Conservation (phyloP, 768 basidiomycete genomes). For the Kwoniella dejecticola region DNA sequence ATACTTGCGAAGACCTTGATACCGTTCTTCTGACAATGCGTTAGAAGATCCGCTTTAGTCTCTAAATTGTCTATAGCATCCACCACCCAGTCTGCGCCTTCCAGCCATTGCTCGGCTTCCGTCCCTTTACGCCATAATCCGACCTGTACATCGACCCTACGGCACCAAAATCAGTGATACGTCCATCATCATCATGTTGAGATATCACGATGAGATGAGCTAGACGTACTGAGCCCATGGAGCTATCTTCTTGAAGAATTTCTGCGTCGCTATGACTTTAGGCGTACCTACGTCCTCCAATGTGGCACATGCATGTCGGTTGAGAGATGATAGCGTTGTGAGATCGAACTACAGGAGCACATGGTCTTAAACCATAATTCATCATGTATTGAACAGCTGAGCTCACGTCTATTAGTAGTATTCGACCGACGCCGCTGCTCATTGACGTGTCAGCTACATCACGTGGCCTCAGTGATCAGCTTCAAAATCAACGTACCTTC, state of each 20-base stretch:
- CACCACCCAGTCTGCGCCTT: conserved; percentile 93
- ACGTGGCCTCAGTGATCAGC: too few species aligned
- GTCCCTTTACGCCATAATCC: conserved; percentile 79
- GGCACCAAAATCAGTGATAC: background rate
- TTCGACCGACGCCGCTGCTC: conserved; percentile 51
- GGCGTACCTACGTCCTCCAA: conserved; percentile 90
- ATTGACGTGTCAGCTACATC: conserved; percentile 5
- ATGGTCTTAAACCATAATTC: background rate
- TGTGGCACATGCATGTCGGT: conserved; percentile 87
- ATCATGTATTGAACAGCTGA: background rate
- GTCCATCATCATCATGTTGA: background rate
- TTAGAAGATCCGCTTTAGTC: conserved; percentile 90
- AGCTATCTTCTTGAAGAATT: conserved; percentile 67
- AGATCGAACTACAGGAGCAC: conserved; percentile 78
- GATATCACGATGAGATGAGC: background rate
- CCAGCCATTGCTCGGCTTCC: conserved; percentile 70
- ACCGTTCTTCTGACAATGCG: conserved; percentile 75
- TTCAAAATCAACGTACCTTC: conserved; percentile 66
- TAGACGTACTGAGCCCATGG: conserved; percentile 68
- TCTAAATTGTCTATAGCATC: conserved; percentile 98
- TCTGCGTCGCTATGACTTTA: conserved; percentile 78
- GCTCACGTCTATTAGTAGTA: conserved; percentile 54
- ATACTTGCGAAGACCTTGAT: conserved; percentile 96
- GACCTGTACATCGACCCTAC: conserved; percentile 70
- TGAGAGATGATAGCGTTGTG: conserved; percentile 90